Conservation (phyloP, 1,284 basidiomycete genomes). For the Ceratobasidium sp. region DNA sequence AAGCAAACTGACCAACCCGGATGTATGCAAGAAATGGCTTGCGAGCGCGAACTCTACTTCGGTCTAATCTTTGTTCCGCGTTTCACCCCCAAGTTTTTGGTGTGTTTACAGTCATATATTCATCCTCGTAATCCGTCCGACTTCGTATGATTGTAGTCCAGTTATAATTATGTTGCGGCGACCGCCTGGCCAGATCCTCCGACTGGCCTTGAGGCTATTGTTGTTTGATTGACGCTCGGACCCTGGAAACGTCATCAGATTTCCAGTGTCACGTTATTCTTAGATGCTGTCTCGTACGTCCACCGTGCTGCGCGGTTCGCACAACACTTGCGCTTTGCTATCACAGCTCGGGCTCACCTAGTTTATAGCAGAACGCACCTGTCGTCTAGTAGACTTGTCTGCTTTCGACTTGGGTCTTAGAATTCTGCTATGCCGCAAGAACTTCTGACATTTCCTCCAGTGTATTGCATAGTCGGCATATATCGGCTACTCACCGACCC, state of each 20-base stretch:
- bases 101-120: neutral
- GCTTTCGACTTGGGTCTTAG: neutral
- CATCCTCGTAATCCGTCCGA: neutral
- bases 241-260: constrained; percentile 5
- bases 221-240: neutral
- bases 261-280: constrained; percentile 31
- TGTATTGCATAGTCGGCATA: constrained; percentile 79
- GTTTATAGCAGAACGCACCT: too few relatives aligned
- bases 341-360: neutral
- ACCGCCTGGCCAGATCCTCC: too few relatives aligned
- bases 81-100: neutral
- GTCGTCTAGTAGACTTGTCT: neutral
- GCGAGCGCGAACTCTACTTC: neutral
- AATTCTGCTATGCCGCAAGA: constrained; percentile 45
- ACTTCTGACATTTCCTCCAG: constrained; percentile 77
- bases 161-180: neutral
- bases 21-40: constrained; percentile 67
- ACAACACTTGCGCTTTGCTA: neutral
- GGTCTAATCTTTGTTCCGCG: neutral
- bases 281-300: constrained; percentile 5
- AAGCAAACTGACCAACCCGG: constrained; percentile 65
- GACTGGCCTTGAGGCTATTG: neutral
- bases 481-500: constrained; percentile 79
- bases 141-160: too few relatives aligned
- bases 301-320: constrained; percentile 6